Evolutionary conservation across 257 asterid genomes (phyloP).

Genomic region (Solanum pennellii): DNA sequence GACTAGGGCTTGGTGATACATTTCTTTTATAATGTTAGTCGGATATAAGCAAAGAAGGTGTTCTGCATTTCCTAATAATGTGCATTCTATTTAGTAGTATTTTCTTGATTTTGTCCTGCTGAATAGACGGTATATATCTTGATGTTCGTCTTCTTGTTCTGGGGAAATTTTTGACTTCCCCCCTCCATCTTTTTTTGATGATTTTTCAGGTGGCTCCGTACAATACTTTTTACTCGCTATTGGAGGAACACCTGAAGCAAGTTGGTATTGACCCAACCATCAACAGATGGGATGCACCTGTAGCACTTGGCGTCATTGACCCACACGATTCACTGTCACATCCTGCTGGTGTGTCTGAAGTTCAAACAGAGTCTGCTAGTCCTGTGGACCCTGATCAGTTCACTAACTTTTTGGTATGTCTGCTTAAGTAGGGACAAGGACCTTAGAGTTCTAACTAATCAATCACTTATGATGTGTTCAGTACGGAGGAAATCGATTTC

Average conservation of each 20-base stretch:
- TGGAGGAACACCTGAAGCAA: conserved; percentile 79
- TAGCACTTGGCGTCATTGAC: conserved; percentile 83
- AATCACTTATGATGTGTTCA: neutral
- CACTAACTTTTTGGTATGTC: conserved; percentile 65
- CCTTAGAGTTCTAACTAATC: neutral
- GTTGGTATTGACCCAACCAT: conserved; percentile 67
- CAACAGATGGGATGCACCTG: conserved; percentile 82
- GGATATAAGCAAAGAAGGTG: neutral
- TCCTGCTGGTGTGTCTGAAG: conserved; percentile 96
- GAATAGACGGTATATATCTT: neutral
- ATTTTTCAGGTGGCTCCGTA: conserved; percentile 77
- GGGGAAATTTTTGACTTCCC: neutral
- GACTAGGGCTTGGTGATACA: neutral
- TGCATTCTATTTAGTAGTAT: neutral
- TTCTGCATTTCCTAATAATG: neutral
- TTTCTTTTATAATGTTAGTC: neutral
- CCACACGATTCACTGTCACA: conserved; percentile 96
- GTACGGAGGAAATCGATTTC: neutral
- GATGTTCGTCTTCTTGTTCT: neutral
- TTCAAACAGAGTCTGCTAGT: conserved; percentile 80
- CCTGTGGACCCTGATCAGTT: conserved; percentile 76
- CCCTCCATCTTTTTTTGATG: neutral
- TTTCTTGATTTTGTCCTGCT: neutral
- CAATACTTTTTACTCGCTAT: conserved; percentile 69
- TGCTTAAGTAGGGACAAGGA: neutral